A percentile compares a stretch with the other conserved stretches of the same genome.
These are phyloP conservation scores for Vanderwaltozyma polyspora DNA, from an alignment of 805 yeast species.

Conservation along the genomic window DNA sequence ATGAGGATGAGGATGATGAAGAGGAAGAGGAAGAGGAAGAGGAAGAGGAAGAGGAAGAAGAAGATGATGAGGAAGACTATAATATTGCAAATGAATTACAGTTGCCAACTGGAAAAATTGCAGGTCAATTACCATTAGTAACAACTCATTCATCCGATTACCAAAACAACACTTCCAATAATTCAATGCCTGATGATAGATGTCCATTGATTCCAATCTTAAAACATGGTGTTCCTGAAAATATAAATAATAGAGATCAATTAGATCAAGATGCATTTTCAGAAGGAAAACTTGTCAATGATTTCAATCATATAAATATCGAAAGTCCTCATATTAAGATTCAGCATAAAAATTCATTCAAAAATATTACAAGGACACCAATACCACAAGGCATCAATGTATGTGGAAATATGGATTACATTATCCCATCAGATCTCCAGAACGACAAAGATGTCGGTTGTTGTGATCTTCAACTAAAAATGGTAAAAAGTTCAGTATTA, in stretches of 20 bases:
- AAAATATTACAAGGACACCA: constrained; percentile 12
- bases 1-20: constrained; percentile 4
- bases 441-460: background rate
- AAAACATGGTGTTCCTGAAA: too few species aligned
- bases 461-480: constrained; percentile 11
- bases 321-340: constrained; percentile 6
- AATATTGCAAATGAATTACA: background rate
- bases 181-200: too few species aligned
- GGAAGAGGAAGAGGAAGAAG: constrained; percentile 1
- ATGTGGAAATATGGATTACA: background rate
- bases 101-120: too few species aligned
- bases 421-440: background rate
- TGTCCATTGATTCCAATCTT: too few species aligned
- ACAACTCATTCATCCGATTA: too few species aligned
- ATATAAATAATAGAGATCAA: too few species aligned
- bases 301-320: constrained; percentile 9
- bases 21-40: constrained; percentile 5
- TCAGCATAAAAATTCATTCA: constrained; percentile 2
- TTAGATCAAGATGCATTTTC: too few species aligned
- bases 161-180: too few species aligned
- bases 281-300: too few species aligned
- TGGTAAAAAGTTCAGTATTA: constrained; percentile 21
- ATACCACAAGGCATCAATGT: constrained; percentile 6
- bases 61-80: background rate
- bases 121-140: too few species aligned